Evolutionary conservation across 1,284 basidiomycete species (phyloP).

Genomic region (Heliocybe sulcata): DNA sequence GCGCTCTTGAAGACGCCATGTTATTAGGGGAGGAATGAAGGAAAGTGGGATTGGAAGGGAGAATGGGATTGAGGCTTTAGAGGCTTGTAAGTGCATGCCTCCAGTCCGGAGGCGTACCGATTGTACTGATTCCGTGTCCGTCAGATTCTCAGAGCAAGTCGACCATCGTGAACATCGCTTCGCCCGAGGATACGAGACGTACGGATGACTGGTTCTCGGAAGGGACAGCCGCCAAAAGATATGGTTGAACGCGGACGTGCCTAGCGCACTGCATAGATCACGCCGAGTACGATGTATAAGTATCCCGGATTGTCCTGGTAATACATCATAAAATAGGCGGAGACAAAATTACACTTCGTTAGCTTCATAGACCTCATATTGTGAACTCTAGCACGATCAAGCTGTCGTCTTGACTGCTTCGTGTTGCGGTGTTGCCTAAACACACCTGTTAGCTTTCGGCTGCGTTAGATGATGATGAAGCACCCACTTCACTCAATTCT

Average conservation of each 20-base stretch:
- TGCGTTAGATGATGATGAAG: not conserved
- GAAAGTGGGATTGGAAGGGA: slow-evolving; percentile 78
- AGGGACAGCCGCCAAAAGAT: slow-evolving; percentile 37
- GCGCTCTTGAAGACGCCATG: no score
- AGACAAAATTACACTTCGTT: not conserved
- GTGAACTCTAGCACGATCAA: not conserved
- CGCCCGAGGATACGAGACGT: slow-evolving; percentile 44
- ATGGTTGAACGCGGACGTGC: slow-evolving; percentile 36
- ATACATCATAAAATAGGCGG: not conserved
- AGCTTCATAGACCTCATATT: no score
- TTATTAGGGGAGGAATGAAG: slow-evolving; percentile 76
- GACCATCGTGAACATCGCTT: slow-evolving; percentile 62
- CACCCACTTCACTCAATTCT: slow-evolving; percentile 51
- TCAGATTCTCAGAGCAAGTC: slow-evolving; percentile 79
- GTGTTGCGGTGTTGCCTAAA: slow-evolving; percentile 16
- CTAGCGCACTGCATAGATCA: not conserved
- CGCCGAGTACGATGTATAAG: no score
- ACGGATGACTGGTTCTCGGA: slow-evolving; percentile 78
- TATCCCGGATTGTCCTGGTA: not conserved
- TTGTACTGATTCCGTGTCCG: slow-evolving; percentile 5
- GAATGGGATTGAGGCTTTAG: slow-evolving; percentile 73
- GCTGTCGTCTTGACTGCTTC: slow-evolving; percentile 51
- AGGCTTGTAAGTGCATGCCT: slow-evolving; percentile 50
- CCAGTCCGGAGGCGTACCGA: not conserved
- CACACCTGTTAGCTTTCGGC: slow-evolving; percentile 8